Evolutionary conservation across 352 stramenopile genomes (phyloP).

Genomic region (Pythium monospermum): DNA sequence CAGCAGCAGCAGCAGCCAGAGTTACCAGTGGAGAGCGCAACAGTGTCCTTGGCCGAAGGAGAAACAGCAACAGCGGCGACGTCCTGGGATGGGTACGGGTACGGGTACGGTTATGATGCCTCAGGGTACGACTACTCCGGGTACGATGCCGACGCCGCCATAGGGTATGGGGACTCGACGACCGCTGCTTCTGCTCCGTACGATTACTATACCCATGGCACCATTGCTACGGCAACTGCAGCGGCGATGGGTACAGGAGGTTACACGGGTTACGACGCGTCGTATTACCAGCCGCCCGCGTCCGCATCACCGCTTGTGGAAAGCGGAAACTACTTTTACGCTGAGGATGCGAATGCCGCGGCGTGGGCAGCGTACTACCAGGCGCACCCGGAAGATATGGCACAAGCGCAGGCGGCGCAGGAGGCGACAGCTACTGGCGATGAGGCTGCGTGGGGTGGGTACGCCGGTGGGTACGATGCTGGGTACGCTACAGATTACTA

Average conservation of each 20-base stretch:
- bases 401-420: neutral
- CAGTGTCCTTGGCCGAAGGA: neutral
- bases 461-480: neutral
- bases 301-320: constrained; percentile 14
- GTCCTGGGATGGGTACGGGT: neutral
- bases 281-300: neutral
- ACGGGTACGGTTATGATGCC: constrained; percentile 12
- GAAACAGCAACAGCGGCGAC: neutral
- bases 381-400: constrained; percentile 5
- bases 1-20: neutral
- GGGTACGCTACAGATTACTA: constrained; percentile 1
- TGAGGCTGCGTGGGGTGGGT: neutral
- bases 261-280: too few species aligned
- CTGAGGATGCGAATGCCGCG: constrained; percentile 25
- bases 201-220: neutral
- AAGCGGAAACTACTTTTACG: constrained; percentile 29
- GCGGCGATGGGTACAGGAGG: neutral
- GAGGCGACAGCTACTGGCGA: neutral
- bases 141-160: neutral
- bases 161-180: neutral
- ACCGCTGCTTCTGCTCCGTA: neutral
- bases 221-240: neutral
- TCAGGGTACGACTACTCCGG: constrained; percentile 1
- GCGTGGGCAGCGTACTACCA: constrained; percentile 31
- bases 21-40: neutral